phyloP scores from a whole-genome alignment of 2,329 filamentous ascomycete genomes.

The Fusarium cyanostomum region DNA sequence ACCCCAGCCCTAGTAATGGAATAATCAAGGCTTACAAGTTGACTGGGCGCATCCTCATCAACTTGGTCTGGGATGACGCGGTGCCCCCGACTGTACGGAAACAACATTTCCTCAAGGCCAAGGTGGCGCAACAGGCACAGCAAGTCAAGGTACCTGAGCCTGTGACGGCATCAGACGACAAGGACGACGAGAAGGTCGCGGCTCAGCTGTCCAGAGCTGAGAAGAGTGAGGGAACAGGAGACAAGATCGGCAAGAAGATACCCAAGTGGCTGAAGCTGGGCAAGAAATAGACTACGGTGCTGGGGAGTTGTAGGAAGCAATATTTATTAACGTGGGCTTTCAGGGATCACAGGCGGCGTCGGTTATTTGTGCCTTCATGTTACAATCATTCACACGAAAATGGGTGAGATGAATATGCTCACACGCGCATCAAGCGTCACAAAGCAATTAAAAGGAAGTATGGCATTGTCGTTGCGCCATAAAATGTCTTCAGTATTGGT shows the following conservation, averaged over 20 bases:
- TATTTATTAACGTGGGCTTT: constrained; percentile 4
- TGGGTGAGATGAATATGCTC: not conserved
- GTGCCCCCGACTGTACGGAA: constrained; percentile 66
- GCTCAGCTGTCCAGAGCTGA: constrained; percentile 45
- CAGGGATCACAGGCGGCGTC: constrained; percentile 27
- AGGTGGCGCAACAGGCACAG: constrained; percentile 69
- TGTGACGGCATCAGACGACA: constrained; percentile 53
- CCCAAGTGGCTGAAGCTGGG: constrained; percentile 80
- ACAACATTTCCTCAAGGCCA: constrained; percentile 65
- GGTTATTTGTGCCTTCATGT: not conserved
- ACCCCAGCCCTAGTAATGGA: constrained; percentile 56
- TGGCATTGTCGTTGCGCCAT: constrained; percentile 39
- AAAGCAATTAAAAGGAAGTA: constrained; percentile 6
- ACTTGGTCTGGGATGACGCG: constrained; percentile 75
- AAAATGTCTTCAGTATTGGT: constrained; percentile 46
- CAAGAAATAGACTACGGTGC: constrained; percentile 64
- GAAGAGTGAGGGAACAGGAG: constrained; percentile 51
- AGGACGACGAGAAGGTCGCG: constrained; percentile 38
- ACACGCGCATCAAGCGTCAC: not conserved
- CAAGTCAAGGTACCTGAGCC: constrained; percentile 72
- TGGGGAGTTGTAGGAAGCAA: not conserved
- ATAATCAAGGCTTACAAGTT: constrained; percentile 81
- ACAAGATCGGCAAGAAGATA: constrained; percentile 75
- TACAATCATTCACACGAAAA: not conserved
- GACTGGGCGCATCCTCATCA: constrained; percentile 75